Base-by-base conservation (phyloP, 768 basidiomycete species). In the Clitopilus passeckerianus region DNA sequence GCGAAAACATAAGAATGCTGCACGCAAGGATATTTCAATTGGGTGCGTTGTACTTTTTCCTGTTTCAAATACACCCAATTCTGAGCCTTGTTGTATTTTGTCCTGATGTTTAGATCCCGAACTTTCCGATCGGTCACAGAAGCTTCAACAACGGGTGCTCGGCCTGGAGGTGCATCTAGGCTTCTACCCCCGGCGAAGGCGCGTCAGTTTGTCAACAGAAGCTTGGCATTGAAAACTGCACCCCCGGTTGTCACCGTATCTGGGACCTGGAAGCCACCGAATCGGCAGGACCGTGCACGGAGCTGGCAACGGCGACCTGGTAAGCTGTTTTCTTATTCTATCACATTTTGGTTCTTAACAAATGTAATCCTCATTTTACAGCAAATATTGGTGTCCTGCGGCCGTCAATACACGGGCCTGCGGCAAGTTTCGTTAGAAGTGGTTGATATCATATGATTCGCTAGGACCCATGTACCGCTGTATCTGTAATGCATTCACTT, bases 251-350 rank as follows among this genome's bases (percentile, higher is more conserved):
- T 23, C 10, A 9, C 46, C 18, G 5, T 18, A 23, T 20, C 46
- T 2, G 46, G 46, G 6, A 23, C 3, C 22, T 41, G 5, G 16
- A 50, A 50, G 46, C 46, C 46, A 50, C 46, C 46, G 7, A 50
- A 50, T 50, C 46, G 69, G 15, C 64, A 65, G 57, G 71, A 71
- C 50, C 72, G 73, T 43, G 75, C 73, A 58, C 75, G 75, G 54
- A 77, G 78, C 24, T 89, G 87, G 86, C 80, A 85, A 63, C 75
- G 87, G 53, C 75, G 77, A 67, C 75, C 85, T 54, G 86, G 87
- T 87, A 62, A 44, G 77, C 66, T 23, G 4, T 7, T 30, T 30
- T 30, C 27, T 30, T 3, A 24, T 6, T n/a, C n/a, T n/a, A n/a
- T n/a, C n/a, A n/a, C n/a, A n/a, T n/a, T n/a, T n/a, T n/a, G n/a